These are phyloP conservation scores for Aspergillus leporis DNA, from an alignment of 495 filamentous ascomycete genomes.

Conservation along the genomic window DNA sequence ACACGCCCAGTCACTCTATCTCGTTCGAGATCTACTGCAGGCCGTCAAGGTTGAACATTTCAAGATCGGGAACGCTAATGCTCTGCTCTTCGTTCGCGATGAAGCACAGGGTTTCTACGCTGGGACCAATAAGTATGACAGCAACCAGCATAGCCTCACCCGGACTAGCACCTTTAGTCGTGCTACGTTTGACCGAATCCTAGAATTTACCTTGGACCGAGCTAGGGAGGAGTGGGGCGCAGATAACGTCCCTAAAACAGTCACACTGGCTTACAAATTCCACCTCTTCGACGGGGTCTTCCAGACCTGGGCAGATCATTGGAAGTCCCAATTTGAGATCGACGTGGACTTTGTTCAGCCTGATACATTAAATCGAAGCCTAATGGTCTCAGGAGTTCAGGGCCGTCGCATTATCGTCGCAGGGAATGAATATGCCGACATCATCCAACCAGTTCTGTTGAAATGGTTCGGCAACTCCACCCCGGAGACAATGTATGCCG, in stretches of 20 bases:
- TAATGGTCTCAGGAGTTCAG: slow-evolving; percentile 4
- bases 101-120: slow-evolving; percentile 12
- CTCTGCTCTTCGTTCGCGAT: slow-evolving; percentile 8
- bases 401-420: slow-evolving; percentile 6
- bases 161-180: slow-evolving; percentile 6
- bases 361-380: slow-evolving; percentile 5
- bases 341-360: slow-evolving; percentile 8
- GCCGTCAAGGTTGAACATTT: slow-evolving; percentile 10
- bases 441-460: slow-evolving; percentile 8
- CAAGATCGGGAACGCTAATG: slow-evolving; percentile 1
- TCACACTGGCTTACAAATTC: slow-evolving; percentile 10
- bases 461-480: slow-evolving; percentile 7
- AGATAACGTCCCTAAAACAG: background rate
- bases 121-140: background rate
- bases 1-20: slow-evolving; percentile 8
- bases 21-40: slow-evolving; percentile 3
- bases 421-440: slow-evolving; percentile 9
- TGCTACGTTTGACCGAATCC: background rate
- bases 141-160: background rate
- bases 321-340: background rate
- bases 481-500: slow-evolving; percentile 7
- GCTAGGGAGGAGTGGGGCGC: background rate
- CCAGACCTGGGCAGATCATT: slow-evolving; percentile 7
- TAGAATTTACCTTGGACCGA: background rate
- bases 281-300: slow-evolving; percentile 9